Evolutionary conservation across 2,329 filamentous ascomycete genomes (phyloP).

Genomic region (Pseudocercospora vitis): DNA sequence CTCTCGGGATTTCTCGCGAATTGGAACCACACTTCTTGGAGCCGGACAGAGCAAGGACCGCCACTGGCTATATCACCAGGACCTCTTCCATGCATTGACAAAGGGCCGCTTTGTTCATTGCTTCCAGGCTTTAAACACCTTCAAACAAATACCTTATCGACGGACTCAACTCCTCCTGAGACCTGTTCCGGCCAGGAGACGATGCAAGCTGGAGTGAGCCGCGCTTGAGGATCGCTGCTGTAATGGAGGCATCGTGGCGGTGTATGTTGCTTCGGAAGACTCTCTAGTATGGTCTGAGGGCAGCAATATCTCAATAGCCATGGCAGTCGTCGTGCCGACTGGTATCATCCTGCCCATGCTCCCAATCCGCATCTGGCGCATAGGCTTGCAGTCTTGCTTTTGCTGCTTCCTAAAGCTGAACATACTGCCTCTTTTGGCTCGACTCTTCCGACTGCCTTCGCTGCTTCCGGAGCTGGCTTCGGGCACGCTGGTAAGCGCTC

Average conservation of each 20-base stretch:
- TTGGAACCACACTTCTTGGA: too few species aligned
- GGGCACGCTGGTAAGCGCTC: slow-evolving; percentile 48
- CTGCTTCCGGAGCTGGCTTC: slow-evolving; percentile 50
- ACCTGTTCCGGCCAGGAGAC: slow-evolving; percentile 16
- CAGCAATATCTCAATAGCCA: slow-evolving; percentile 22
- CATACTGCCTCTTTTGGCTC: slow-evolving; percentile 27
- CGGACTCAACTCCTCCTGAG: background rate
- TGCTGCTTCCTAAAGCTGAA: slow-evolving; percentile 30
- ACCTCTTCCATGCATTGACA: too few species aligned
- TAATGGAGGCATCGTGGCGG: slow-evolving; percentile 6
- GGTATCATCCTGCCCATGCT: slow-evolving; percentile 33
- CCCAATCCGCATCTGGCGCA: slow-evolving; percentile 30
- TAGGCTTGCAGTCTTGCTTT: slow-evolving; percentile 20
- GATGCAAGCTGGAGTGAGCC: slow-evolving; percentile 24
- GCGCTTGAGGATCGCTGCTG: slow-evolving; percentile 14
- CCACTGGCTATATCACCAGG: too few species aligned
- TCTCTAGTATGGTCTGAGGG: slow-evolving; percentile 16
- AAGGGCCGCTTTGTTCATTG: too few species aligned
- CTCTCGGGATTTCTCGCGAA: too few species aligned
- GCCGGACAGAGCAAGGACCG: too few species aligned
- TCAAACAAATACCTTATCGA: too few species aligned
- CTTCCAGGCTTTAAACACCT: too few species aligned
- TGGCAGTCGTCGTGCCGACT: slow-evolving; percentile 32
- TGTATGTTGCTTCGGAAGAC: slow-evolving; percentile 20
- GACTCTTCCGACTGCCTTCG: slow-evolving; percentile 29